Percentiles rank a stretch among this genome's conserved stretches.
Conservation (phyloP, 495 filamentous ascomycete species). For the Aspergillus bridgeri region DNA sequence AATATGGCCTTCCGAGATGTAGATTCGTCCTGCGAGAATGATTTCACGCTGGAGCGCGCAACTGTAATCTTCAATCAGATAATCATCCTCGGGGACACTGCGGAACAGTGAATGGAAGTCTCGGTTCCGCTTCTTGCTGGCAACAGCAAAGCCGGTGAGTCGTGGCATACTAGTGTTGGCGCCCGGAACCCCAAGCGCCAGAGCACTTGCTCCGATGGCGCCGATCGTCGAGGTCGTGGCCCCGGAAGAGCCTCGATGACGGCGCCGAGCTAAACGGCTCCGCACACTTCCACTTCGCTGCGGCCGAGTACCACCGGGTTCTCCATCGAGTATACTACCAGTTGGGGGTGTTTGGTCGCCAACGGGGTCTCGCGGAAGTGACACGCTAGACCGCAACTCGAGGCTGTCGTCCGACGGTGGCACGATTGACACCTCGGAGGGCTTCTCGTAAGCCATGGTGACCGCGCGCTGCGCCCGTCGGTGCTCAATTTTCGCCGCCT, state of each 20-base stretch:
- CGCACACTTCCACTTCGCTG: constrained; percentile 78
- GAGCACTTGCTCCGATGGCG: constrained; percentile 62
- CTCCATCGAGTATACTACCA: constrained; percentile 66
- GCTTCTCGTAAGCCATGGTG: constrained; percentile 57
- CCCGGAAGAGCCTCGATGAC: constrained; percentile 83
- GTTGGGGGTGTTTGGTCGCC: constrained; percentile 62
- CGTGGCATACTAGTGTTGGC: constrained; percentile 60
- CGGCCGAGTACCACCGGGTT: constrained; percentile 46
- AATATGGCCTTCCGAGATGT: constrained; percentile 94
- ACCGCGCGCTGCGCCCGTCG: constrained; percentile 56
- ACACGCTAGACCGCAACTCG: constrained; percentile 32
- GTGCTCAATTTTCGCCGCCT: constrained; percentile 55
- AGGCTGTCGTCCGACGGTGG: constrained; percentile 29
- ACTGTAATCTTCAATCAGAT: constrained; percentile 97
- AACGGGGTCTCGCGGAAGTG: constrained; percentile 34
- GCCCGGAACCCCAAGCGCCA: constrained; percentile 62
- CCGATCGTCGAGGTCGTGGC: constrained; percentile 71
- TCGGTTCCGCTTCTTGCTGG: constrained; percentile 89
- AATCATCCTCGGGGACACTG: constrained; percentile 96
- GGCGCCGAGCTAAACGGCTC: constrained; percentile 67
- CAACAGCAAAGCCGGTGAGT: constrained; percentile 92
- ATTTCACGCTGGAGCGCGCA: constrained; percentile 95
- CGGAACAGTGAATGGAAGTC: constrained; percentile 94
- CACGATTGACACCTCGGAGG: constrained; percentile 25
- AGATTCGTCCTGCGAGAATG: constrained; percentile 87